Evolutionary conservation across 768 basidiomycete genomes (phyloP).

Genomic region (Omphalotus guepiniiformis): DNA sequence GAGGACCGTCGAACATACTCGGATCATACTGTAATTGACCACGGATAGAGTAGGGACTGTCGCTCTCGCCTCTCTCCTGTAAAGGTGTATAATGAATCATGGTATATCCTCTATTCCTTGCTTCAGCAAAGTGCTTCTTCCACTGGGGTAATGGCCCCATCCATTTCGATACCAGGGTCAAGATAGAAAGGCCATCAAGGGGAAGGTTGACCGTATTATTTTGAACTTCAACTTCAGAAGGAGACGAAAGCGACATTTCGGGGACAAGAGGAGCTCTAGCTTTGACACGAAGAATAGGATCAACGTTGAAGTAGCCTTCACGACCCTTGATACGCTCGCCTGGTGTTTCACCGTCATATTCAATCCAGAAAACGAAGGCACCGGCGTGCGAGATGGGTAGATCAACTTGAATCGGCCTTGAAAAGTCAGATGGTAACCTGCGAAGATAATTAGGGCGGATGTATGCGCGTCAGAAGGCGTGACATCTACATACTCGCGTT

Average conservation of each 20-base stretch:
- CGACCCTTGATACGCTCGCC: conserved; percentile 73
- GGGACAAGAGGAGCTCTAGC: conserved; percentile 63
- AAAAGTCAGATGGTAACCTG: conserved; percentile 83
- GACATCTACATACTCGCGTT: conserved; percentile 60
- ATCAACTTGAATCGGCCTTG: conserved; percentile 90
- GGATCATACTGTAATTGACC: conserved; percentile 83
- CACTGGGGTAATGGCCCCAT: conserved; percentile 84
- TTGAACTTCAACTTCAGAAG: conserved; percentile 46
- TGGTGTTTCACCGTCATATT: conserved; percentile 66
- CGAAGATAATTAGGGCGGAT: conserved; percentile 7
- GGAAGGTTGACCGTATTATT: conserved; percentile 64
- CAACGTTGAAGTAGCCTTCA: conserved; percentile 94
- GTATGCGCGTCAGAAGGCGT: conserved; percentile 15
- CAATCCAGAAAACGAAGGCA: conserved; percentile 93
- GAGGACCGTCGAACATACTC: conserved; percentile 51
- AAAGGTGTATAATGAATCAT: conserved; percentile 98
- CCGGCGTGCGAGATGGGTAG: conserved; percentile 96
- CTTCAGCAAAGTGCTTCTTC: conserved; percentile 77
- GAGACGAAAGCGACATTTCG: conserved; percentile 45
- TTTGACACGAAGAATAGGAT: conserved; percentile 79
- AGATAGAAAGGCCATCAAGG: conserved; percentile 81
- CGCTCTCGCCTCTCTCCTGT: conserved; percentile 84
- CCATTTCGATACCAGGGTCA: conserved; percentile 97
- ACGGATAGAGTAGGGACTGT: conserved; percentile 91
- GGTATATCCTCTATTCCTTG: conserved; percentile 88